A percentile compares a stretch with the other conserved stretches of the same genome.
Conservation (phyloP, 1,284 basidiomycete genomes). For the Acaromyces ingoldii region DNA sequence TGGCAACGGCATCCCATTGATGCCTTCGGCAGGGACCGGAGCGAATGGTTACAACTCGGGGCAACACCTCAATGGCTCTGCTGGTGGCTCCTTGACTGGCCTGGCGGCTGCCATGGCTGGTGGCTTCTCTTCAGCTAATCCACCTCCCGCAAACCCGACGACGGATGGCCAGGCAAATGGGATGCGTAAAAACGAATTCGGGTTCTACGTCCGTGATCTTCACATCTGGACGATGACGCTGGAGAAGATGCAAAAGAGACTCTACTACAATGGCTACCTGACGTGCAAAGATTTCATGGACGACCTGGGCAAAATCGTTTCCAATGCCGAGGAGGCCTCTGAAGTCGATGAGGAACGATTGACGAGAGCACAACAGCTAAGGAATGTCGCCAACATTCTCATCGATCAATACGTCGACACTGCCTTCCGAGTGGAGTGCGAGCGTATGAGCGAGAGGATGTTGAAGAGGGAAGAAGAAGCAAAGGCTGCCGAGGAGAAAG, state of each 20-base stretch:
- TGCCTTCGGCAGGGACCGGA: too few species aligned
- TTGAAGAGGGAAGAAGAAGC: constrained; percentile 57
- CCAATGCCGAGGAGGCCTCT: constrained; percentile 64
- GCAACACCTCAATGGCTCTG: too few species aligned
- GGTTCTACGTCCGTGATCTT: constrained; percentile 30
- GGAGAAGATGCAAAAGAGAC: constrained; percentile 79
- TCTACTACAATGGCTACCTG: constrained; percentile 81
- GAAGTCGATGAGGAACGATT: constrained; percentile 68
- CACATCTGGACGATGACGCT: constrained; percentile 55
- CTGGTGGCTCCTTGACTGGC: too few species aligned
- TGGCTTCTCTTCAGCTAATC: neutral
- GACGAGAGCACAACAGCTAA: constrained; percentile 82
- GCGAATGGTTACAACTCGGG: too few species aligned
- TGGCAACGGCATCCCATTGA: too few species aligned
- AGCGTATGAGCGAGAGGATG: constrained; percentile 78
- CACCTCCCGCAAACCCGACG: neutral
- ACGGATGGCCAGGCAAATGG: neutral
- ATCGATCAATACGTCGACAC: constrained; percentile 79
- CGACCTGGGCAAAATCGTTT: constrained; percentile 81
- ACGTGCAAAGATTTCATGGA: constrained; percentile 81
- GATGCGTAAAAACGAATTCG: neutral
- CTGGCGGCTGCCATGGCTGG: neutral
- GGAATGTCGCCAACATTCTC: constrained; percentile 77
- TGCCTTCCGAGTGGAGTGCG: constrained; percentile 75
- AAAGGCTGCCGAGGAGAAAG: constrained; percentile 59